Percentiles rank a stretch among this genome's conserved stretches.
Evolutionary conservation across 2,329 filamentous ascomycete species (phyloP).

Genomic region (Keithomyces neogunnii): DNA sequence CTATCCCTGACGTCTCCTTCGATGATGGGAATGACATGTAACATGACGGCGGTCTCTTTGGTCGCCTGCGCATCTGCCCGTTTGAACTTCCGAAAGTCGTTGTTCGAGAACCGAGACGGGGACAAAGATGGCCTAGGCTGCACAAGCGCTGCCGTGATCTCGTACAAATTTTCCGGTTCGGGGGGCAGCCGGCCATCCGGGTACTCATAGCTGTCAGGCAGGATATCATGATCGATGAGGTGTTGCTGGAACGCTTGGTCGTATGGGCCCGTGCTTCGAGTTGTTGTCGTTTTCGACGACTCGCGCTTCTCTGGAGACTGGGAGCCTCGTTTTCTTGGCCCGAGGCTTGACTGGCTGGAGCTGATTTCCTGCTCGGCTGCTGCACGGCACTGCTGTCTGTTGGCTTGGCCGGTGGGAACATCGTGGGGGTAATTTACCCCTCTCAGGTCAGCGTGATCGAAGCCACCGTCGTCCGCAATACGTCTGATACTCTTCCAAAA

Average conservation of each 20-base stretch:
- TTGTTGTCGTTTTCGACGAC: conserved; percentile 7
- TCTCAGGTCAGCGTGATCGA: neutral
- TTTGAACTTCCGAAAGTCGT: neutral
- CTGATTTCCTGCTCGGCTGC: neutral
- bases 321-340: neutral
- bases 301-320: conserved; percentile 12
- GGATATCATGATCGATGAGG: conserved; percentile 12
- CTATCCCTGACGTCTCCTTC: conserved; percentile 1
- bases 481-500: too few relatives aligned
- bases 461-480: neutral
- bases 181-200: conserved; percentile 8
- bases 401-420: neutral
- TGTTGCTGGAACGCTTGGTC: conserved; percentile 14
- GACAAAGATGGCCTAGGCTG: conserved; percentile 1
- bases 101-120: neutral
- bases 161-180: conserved; percentile 7
- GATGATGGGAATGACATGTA: neutral
- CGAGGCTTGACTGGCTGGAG: neutral
- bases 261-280: conserved; percentile 12
- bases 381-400: neutral
- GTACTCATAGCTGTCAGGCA: conserved; percentile 9
- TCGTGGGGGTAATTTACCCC: neutral
- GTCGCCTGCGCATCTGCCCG: neutral
- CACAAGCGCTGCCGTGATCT: conserved; percentile 1
- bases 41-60: neutral